A percentile compares a stretch with the other conserved stretches of the same genome.
Conservation (phyloP, 306 rosid genomes). For the Hylodesmum podocarpum region DNA sequence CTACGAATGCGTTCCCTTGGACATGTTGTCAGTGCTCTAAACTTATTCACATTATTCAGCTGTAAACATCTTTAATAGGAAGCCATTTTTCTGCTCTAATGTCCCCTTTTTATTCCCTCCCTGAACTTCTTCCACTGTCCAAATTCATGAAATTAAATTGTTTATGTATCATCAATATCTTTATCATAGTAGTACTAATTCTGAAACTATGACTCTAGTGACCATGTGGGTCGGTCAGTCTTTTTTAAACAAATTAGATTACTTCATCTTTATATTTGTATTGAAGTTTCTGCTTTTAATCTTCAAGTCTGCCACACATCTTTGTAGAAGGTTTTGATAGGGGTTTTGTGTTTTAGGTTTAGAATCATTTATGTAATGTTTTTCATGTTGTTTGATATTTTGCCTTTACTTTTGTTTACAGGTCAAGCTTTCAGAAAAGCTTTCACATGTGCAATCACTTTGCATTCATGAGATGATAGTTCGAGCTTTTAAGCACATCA, state of each 20-base stretch:
- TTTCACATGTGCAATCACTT: constrained; percentile 94
- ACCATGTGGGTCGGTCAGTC: constrained; percentile 6
- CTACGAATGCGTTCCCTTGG: constrained; percentile 93
- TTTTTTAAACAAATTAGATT: neutral
- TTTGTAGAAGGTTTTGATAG: constrained; percentile 14
- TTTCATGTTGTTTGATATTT: constrained; percentile 20
- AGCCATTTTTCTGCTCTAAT: neutral
- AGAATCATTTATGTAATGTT: constrained; percentile 17
- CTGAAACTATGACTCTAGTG: constrained; percentile 11
- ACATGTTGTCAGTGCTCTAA: constrained; percentile 77
- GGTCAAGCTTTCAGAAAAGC: constrained; percentile 97
- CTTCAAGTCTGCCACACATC: constrained; percentile 16
- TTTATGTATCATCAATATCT: constrained; percentile 4
- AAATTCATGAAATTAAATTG: constrained; percentile 12
- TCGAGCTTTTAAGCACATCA: constrained; percentile 95
- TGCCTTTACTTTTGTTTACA: constrained; percentile 42
- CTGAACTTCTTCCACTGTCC: constrained; percentile 1
- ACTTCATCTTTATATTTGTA: constrained; percentile 29
- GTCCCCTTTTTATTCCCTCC: constrained; percentile 1
- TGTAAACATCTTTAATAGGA: constrained; percentile 4
- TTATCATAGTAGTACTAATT: neutral
- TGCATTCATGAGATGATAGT: constrained; percentile 98
- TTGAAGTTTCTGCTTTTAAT: neutral
- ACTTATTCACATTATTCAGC: constrained; percentile 14
- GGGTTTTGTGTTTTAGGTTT: constrained; percentile 11